Evolutionary conservation across 2,329 filamentous ascomycete species (phyloP).

Genomic region (Neocucurbitaria cava): DNA sequence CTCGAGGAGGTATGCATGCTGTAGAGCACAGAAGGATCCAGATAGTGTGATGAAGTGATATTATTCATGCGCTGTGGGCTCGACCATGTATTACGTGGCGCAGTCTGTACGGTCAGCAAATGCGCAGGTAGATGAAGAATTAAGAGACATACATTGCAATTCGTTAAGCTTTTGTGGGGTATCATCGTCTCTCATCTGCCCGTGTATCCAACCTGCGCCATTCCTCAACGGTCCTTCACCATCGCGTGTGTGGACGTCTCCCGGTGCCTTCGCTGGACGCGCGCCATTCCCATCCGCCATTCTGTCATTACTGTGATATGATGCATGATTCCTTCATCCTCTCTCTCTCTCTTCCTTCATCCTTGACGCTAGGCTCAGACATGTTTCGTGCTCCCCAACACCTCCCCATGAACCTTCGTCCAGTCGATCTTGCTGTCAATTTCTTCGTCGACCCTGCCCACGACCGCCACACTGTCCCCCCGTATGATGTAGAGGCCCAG

Average conservation of each 20-base stretch:
- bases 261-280: background rate
- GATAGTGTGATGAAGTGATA: background rate
- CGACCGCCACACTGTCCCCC: constrained; percentile 91
- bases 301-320: no score
- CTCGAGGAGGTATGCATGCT: constrained; percentile 1
- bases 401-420: constrained; percentile 83
- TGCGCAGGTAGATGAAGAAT: background rate
- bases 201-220: background rate
- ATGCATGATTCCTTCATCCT: background rate
- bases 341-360: constrained; percentile 13
- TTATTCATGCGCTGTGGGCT: background rate
- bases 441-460: constrained; percentile 87
- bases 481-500: constrained; percentile 91
- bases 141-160: constrained; percentile 28
- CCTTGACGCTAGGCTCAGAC: no score
- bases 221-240: background rate
- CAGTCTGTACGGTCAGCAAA: constrained; percentile 21
- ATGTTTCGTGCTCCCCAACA: constrained; percentile 87
- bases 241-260: background rate
- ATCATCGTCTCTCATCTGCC: constrained; percentile 15
- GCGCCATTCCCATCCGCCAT: background rate
- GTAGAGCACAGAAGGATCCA: background rate
- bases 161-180: constrained; percentile 20
- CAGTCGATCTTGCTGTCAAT: constrained; percentile 92
- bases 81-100: background rate